Percentiles rank a stretch among this genome's conserved stretches.
Evolutionary conservation across 305 asterid genomes (phyloP).

Genomic region (Coffea humblotiana): DNA sequence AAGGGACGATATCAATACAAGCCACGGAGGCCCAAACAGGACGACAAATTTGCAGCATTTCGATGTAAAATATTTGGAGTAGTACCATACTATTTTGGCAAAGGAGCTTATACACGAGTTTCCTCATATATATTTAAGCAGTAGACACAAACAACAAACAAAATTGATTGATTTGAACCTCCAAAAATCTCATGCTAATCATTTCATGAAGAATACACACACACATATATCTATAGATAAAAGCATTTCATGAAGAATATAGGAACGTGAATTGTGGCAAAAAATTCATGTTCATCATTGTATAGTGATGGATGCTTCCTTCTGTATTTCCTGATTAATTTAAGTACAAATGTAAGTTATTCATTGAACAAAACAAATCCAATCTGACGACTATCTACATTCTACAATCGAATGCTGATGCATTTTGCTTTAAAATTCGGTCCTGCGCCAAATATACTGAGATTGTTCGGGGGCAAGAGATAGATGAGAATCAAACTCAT

Average conservation of each 20-base stretch:
- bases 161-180: too few species aligned
- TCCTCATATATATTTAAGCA: too few species aligned
- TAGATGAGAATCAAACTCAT: not conserved
- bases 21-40: not conserved
- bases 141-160: too few species aligned
- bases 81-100: too few species aligned
- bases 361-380: too few species aligned
- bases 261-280: not conserved
- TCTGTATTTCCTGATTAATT: not conserved
- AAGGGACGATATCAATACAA: not conserved
- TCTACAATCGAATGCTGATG: not conserved
- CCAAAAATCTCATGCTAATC: not conserved
- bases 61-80: too few species aligned
- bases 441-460: too few species aligned
- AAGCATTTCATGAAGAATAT: too few species aligned
- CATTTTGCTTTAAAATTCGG: too few species aligned
- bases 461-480: too few species aligned
- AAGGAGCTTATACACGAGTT: too few species aligned
- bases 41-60: not conserved
- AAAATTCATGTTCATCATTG: not conserved
- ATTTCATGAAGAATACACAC: not conserved
- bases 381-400: not conserved
- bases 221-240: too few species aligned
- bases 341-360: not conserved
- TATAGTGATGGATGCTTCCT: not conserved